Percentiles rank a stretch among this genome's conserved stretches.
Evolutionary conservation across 2,329 filamentous ascomycete species (phyloP).

Genomic region (Talaromyces marneffei): DNA sequence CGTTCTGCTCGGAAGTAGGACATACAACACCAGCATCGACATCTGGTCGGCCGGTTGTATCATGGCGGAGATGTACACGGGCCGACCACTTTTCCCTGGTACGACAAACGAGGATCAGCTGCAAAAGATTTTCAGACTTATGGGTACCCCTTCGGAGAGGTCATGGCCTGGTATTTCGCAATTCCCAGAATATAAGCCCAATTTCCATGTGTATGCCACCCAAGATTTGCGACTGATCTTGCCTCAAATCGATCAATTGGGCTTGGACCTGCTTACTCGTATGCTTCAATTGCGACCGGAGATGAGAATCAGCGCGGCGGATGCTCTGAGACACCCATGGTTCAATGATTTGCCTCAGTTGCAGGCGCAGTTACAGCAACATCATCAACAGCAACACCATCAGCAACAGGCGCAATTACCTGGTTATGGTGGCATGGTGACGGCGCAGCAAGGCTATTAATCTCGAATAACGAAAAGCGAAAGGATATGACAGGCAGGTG

Average conservation of each 20-base stretch:
- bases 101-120: constrained; percentile 98
- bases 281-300: constrained; percentile 94
- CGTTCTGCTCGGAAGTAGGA: constrained; percentile 85
- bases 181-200: constrained; percentile 96
- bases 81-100: constrained; percentile 88
- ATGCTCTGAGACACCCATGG: constrained; percentile 87
- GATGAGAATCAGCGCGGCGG: constrained; percentile 78
- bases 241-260: constrained; percentile 80
- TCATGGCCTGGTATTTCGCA: constrained; percentile 93
- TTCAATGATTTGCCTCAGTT: constrained; percentile 63
- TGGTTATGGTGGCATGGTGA: constrained; percentile 36
- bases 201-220: constrained; percentile 88
- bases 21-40: constrained; percentile 99
- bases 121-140: constrained; percentile 93
- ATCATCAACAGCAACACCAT: constrained; percentile 33
- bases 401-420: constrained; percentile 26
- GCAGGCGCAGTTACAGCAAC: constrained; percentile 46
- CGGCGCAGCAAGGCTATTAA: constrained; percentile 33
- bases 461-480: neutral
- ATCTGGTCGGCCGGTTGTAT: constrained; percentile 99
- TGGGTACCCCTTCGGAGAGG: constrained; percentile 94
- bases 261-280: constrained; percentile 77
- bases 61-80: constrained; percentile 99
- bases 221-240: constrained; percentile 83
- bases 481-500: constrained; percentile 6